Evolutionary conservation across 2,329 filamentous ascomycete genomes (phyloP).

Genomic region (Leptographium procerum): DNA sequence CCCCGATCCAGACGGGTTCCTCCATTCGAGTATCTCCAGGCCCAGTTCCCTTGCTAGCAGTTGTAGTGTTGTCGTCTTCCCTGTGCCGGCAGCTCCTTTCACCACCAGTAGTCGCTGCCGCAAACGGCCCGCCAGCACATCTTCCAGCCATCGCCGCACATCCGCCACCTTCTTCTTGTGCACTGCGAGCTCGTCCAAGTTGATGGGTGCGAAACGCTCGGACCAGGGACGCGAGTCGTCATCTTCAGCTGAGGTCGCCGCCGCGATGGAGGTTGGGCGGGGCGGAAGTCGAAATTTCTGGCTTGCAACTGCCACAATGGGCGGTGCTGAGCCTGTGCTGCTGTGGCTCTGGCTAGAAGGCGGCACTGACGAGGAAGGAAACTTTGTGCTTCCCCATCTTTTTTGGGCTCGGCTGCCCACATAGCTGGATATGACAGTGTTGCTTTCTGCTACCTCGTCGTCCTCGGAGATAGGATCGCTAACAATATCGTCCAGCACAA

Average conservation of each 20-base stretch:
- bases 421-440: constrained; percentile 38
- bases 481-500: constrained; percentile 33
- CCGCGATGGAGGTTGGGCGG: neutral
- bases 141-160: constrained; percentile 71
- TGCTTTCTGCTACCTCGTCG: constrained; percentile 42
- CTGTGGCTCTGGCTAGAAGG: constrained; percentile 5
- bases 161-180: constrained; percentile 91
- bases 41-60: constrained; percentile 68
- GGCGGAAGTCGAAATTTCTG: constrained; percentile 2
- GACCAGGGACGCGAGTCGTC: constrained; percentile 70
- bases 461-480: constrained; percentile 51
- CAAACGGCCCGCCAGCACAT: constrained; percentile 54
- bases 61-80: constrained; percentile 80
- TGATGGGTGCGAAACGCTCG: constrained; percentile 66
- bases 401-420: constrained; percentile 46
- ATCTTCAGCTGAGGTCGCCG: constrained; percentile 14
- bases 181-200: constrained; percentile 75
- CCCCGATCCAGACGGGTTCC: constrained; percentile 58
- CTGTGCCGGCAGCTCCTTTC: constrained; percentile 82
- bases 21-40: constrained; percentile 79
- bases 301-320: neutral
- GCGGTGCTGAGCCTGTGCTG: constrained; percentile 20
- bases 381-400: constrained; percentile 28
- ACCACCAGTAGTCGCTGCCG: constrained; percentile 68
- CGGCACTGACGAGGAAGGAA: constrained; percentile 13